Evolutionary conservation across 495 filamentous ascomycete species (phyloP), one percentile per base, ranked within the genome.

Genomic region (Annulohypoxylon bovei): DNA sequence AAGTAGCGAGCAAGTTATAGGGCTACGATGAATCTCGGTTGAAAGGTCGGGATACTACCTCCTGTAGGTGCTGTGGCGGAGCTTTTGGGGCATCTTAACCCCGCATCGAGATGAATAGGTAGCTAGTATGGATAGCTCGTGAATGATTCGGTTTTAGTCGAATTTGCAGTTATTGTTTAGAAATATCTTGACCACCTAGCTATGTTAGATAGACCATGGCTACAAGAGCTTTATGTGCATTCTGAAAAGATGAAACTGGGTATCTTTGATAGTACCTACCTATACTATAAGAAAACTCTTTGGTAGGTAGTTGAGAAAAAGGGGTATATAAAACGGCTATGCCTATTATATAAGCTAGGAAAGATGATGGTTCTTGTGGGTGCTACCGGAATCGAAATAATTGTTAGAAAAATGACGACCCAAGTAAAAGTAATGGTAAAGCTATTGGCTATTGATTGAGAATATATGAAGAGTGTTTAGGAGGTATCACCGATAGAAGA

Each of bases 11-110:
- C n/a, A 12, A 12, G 14, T 22, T 22, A 47, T 57, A 39, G 54
- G 54, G 54, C n/a, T 57, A 57, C 33, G 18, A 57, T 42, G 37
- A 8, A 57, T 57, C 35, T 57, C 54, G 54, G 20, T 57, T 40
- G 32, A 27, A 39, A 18, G 2, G 50, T 30, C 50, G 50, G 50
- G 30, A 35, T 54, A 54, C 27, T 54, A 54, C 50, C 1, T 33
- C 4, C 4, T 33, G 9, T 9, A 9, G 32, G 32, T 33, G 44
- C 44, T 6, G 39, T n/a, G 44, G 44, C 20, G 44, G 20, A 49
- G 23, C 25, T 49, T 9, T 49, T 27, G 23, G 44, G 11, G 20
- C 44, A 27, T 27, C 23, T 12, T 25, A 49, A 49, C 44, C 44
- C 44, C 20, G 23, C 44, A 27, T 25, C 8, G 16, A 49, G 44